Conservation (phyloP, 495 filamentous ascomycete species). For the Articulospora tetracladia region DNA sequence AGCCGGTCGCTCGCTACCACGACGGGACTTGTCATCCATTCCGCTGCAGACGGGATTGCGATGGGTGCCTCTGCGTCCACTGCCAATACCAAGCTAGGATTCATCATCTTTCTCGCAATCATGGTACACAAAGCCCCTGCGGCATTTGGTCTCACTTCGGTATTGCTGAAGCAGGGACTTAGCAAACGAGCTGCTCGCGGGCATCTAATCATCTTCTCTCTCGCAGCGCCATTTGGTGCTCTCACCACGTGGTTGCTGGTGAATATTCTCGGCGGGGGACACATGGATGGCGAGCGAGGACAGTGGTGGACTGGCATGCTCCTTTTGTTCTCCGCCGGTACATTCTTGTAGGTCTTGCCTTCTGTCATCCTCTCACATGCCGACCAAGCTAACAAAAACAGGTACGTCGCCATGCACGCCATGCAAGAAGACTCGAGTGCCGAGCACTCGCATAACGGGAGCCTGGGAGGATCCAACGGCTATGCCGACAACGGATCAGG, state of each 20-base stretch:
- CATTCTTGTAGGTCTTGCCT: conserved; percentile 72
- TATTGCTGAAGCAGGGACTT: conserved; percentile 83
- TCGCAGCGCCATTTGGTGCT: conserved; percentile 86
- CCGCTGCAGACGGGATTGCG: conserved; percentile 93
- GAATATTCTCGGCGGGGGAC: conserved; percentile 57
- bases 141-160: conserved; percentile 87
- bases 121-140: conserved; percentile 98
- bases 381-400: conserved; percentile 31
- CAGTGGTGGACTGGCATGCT: conserved; percentile 90
- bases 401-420: conserved; percentile 97
- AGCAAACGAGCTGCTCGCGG: conserved; percentile 79
- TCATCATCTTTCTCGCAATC: conserved; percentile 93
- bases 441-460: conserved; percentile 37
- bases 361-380: neutral
- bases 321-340: conserved; percentile 87
- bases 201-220: conserved; percentile 85
- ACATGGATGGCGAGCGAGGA: conserved; percentile 32
- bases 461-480: conserved; percentile 47
- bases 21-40: conserved; percentile 91
- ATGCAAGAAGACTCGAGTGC: conserved; percentile 73
- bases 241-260: conserved; percentile 78
- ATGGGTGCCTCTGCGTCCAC: conserved; percentile 79
- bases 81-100: conserved; percentile 67
- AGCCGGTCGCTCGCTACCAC: conserved; percentile 67
- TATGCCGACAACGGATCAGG: conserved; percentile 56